These are phyloP conservation scores for Passalora sequoiae DNA, from an alignment of 2,329 filamentous ascomycete genomes.

Conservation along the genomic window DNA sequence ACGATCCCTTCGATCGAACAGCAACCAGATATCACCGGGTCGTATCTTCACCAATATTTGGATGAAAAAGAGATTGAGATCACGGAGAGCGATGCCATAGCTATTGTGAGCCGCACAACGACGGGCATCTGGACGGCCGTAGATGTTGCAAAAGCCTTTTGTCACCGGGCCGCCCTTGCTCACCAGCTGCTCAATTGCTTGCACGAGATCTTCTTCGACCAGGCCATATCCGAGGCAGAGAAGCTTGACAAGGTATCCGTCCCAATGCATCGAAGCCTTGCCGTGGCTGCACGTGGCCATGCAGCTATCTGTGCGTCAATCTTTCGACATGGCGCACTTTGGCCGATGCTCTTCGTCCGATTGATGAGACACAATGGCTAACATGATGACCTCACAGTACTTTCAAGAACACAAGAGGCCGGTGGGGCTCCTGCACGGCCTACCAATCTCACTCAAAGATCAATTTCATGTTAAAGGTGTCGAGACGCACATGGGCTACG, in stretches of 20 bases:
- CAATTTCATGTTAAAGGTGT: conserved; percentile 47
- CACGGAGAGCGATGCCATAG: conserved; percentile 56
- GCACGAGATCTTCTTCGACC: conserved; percentile 48
- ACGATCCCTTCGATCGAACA: conserved; percentile 46
- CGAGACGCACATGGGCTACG: conserved; percentile 53
- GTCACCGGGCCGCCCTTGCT: conserved; percentile 50
- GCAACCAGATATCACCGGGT: conserved; percentile 53
- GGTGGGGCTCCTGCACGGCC: conserved; percentile 45
- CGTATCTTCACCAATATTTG: conserved; percentile 54
- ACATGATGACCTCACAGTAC: too few species aligned
- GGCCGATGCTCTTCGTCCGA: too few species aligned
- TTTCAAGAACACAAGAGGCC: conserved; percentile 35
- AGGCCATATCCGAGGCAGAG: conserved; percentile 40
- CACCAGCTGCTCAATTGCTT: conserved; percentile 45
- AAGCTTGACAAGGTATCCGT: too few species aligned
- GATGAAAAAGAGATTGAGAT: conserved; percentile 53
- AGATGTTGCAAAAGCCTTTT: conserved; percentile 53
- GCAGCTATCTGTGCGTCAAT: too few species aligned
- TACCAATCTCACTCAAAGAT: conserved; percentile 47
- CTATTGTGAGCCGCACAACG: conserved; percentile 51
- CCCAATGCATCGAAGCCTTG: too few species aligned
- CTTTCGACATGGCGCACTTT: too few species aligned
- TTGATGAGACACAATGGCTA: too few species aligned
- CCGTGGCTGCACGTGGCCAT: too few species aligned
- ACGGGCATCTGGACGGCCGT: conserved; percentile 53